phyloP scores from a whole-genome alignment of 2,329 filamentous ascomycete genomes.

The Pyrenochaeta sp. region DNA sequence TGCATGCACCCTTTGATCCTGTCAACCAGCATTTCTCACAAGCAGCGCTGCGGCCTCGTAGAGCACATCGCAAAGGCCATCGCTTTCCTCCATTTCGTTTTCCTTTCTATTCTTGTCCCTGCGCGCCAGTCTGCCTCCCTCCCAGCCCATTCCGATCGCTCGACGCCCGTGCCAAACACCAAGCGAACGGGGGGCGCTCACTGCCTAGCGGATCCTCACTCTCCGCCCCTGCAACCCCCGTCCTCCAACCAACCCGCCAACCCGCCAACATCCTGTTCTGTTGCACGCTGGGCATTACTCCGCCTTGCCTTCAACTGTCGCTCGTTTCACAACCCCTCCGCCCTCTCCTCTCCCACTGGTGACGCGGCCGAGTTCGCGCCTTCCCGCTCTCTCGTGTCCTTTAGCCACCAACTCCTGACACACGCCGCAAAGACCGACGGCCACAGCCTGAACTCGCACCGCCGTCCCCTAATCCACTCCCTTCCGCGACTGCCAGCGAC shows the following conservation, averaged over 20 bases:
- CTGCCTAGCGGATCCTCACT: constrained; percentile 27
- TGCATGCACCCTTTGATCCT: constrained; percentile 6
- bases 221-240: constrained; percentile 28
- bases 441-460: constrained; percentile 27
- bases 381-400: constrained; percentile 15
- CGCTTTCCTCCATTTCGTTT: constrained; percentile 2
- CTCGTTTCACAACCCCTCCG: constrained; percentile 38
- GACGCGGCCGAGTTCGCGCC: constrained; percentile 12
- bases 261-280: constrained; percentile 30
- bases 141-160: constrained; percentile 33
- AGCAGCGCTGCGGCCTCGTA: no score
- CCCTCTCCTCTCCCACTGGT: constrained; percentile 22
- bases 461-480: constrained; percentile 31
- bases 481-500: constrained; percentile 12
- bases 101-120: no score
- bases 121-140: no score
- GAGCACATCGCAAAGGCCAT: no score
- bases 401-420: constrained; percentile 28
- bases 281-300: constrained; percentile 21
- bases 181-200: constrained; percentile 22
- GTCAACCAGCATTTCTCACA: constrained; percentile 12
- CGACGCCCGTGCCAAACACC: constrained; percentile 18
- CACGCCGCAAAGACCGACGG: constrained; percentile 20
- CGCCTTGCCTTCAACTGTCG: constrained; percentile 38
- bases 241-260: no score